A percentile compares a stretch with the other conserved stretches of the same genome.
phyloP scores from a whole-genome alignment of 192 early-diverging fungal genomes.

The Coemansia sp. region DNA sequence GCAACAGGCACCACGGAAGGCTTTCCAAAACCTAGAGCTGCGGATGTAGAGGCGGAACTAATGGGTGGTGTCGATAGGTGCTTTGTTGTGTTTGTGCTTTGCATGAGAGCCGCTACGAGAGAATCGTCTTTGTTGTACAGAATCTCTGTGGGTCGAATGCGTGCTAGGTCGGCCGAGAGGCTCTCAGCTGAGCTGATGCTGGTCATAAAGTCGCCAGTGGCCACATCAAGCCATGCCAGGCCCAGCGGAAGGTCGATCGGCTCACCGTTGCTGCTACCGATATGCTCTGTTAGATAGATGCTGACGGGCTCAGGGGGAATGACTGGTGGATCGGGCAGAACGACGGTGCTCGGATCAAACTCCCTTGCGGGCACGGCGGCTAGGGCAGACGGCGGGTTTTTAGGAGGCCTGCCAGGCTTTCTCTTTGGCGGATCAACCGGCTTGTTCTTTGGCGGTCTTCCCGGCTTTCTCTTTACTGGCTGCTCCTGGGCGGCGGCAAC shows the following conservation, averaged over 20 bases:
- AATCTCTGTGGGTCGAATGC: constrained; percentile 84
- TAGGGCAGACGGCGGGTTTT: too few relatives aligned
- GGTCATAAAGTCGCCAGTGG: constrained; percentile 84
- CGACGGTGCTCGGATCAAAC: constrained; percentile 19
- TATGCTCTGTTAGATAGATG: background rate
- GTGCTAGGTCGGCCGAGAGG: constrained; percentile 67
- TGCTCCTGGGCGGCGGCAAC: background rate
- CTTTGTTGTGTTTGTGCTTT: too few relatives aligned
- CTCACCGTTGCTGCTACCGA: background rate
- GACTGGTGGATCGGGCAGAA: constrained; percentile 8
- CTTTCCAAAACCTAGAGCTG: too few relatives aligned
- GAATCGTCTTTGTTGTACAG: too few relatives aligned
- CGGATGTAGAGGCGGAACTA: too few relatives aligned
- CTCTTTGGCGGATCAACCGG: too few relatives aligned
- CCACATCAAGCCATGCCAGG: constrained; percentile 88
- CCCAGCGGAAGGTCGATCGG: constrained; percentile 43
- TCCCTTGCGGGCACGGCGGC: background rate
- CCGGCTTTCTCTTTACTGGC: constrained; percentile 5
- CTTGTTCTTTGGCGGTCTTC: constrained; percentile 7
- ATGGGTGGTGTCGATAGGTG: too few relatives aligned
- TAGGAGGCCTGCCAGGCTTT: too few relatives aligned
- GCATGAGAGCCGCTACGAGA: too few relatives aligned
- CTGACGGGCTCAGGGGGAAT: constrained; percentile 2
- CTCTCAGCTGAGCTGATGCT: constrained; percentile 46
- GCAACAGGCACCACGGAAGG: too few relatives aligned